Base-by-base conservation (phyloP, 2,329 filamentous ascomycete genomes). In the Aureobasidium vineae region DNA sequence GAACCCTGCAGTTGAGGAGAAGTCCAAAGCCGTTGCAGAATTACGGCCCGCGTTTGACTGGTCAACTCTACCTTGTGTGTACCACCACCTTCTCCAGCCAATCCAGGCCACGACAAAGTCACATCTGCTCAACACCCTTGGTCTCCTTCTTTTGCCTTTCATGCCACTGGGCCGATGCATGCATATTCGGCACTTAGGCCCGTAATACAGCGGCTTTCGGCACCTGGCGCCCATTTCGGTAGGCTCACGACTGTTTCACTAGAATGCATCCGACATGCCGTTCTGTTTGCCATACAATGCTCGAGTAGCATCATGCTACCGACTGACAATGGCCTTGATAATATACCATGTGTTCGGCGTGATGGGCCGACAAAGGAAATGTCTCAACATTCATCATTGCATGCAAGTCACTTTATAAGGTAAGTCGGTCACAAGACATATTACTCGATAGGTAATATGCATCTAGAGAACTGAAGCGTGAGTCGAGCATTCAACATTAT, bases 1-100 rank as follows among this genome's bases (percentile, higher is more conserved):
- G 23, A 41, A 45, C 31, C 36, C 31, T 63, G 59, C 59, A 41
- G 59, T 63, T 63, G 59, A 47, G 45, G 41, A 50, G 36, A 63
- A 50, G 45, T 50, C 59, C 15, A 50, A 49, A 50, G 59, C 59
- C 59, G 59, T 63, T 63, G 57, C 41, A 36, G 57, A 45, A 49
- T 61, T 31, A 49, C 57, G 57, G 49, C n/a, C 45, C 43, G 16
- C 19, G n/a, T 36, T 31, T 21, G 56, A 60, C 56, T 60, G 56
- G 56, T 60, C 56, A 47, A 60, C 40, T 47, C 40, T 31, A 4
- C 31, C 21, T 36, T 28, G 33, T 60, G 36, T 45, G 57, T 38
- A 19, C 43, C 45, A 49, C 57, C 43, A 38, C 13, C 31, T 49
- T 36, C 21, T 41, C 53, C 53, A 56, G 53, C 53, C 53, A 56